Percentiles rank a stretch among this genome's conserved stretches.
phyloP scores from a whole-genome alignment of 2,329 filamentous ascomycete genomes.

The Capronia americana region DNA sequence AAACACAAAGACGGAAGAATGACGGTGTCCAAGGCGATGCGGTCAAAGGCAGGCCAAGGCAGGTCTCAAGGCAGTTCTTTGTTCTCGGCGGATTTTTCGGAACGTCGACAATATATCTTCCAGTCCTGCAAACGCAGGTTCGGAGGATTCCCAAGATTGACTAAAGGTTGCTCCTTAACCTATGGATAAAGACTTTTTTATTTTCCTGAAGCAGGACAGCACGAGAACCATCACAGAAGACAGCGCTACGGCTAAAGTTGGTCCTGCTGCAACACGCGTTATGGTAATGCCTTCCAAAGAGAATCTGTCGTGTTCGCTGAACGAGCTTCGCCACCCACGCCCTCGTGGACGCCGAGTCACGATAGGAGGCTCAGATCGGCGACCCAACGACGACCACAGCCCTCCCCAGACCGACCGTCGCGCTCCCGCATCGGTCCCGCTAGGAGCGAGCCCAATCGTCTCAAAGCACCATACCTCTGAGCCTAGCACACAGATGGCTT shows the following conservation, averaged over 20 bases:
- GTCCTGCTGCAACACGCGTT: not conserved
- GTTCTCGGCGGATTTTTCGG: slow-evolving; percentile 1
- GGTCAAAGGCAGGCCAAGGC: slow-evolving; percentile 10
- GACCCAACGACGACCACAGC: not conserved
- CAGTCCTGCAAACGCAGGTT: not conserved
- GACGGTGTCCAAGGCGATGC: slow-evolving; percentile 2
- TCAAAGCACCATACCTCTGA: not conserved
- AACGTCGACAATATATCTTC: not conserved
- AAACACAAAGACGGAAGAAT: slow-evolving; percentile 18
- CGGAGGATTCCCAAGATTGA: not conserved
- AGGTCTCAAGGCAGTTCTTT: slow-evolving; percentile 19
- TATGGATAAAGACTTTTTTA: not conserved
- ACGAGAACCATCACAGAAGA: not conserved
- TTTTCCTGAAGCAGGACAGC: not conserved
- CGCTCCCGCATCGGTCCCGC: not conserved
- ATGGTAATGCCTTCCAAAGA: not conserved
- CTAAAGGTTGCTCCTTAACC: not conserved
- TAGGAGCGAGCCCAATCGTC: not conserved
- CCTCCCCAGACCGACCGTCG: not conserved
- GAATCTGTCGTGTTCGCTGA: not conserved
- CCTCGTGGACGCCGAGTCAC: slow-evolving; percentile 20
- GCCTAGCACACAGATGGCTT: not conserved
- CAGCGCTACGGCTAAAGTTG: not conserved
- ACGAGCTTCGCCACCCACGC: not conserved
- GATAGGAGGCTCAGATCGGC: slow-evolving; percentile 18